phyloP scores from a whole-genome alignment of 176 grass and related monocot genomes.

The Aegilops sharonensis region DNA sequence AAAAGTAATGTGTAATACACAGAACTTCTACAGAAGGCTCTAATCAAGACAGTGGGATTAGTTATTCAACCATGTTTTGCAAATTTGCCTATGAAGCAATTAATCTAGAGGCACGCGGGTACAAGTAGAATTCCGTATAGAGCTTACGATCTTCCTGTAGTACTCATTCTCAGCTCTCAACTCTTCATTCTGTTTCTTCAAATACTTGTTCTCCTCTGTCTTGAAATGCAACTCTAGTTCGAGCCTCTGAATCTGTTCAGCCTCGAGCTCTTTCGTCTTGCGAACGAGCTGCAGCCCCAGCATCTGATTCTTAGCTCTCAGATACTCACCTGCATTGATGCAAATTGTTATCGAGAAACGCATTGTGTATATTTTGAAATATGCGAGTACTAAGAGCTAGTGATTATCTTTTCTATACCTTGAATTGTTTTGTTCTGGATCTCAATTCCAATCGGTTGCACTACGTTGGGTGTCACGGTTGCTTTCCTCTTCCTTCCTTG shows the following conservation, averaged over 20 bases:
- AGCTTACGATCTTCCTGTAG: constrained; percentile 18
- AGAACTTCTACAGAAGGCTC: not conserved
- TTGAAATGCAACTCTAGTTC: constrained; percentile 20
- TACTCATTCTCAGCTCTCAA: constrained; percentile 29
- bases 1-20: not conserved
- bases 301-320: constrained; percentile 1
- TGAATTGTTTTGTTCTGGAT: not conserved
- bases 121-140: not conserved
- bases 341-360: not conserved
- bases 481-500: not conserved
- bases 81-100: not conserved
- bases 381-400: not conserved
- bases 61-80: not conserved
- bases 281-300: not conserved
- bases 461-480: not conserved
- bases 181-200: not conserved
- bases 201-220: not conserved
- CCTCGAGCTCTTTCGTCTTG: not conserved
- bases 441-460: not conserved
- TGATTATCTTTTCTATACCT: not conserved
- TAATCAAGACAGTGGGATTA: not conserved
- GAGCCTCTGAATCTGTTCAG: not conserved
- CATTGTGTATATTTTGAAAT: not conserved
- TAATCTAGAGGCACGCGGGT: not conserved
- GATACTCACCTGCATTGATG: not conserved